phyloP scores from a whole-genome alignment of 257 asterid genomes.

The Jasminum sambac region DNA sequence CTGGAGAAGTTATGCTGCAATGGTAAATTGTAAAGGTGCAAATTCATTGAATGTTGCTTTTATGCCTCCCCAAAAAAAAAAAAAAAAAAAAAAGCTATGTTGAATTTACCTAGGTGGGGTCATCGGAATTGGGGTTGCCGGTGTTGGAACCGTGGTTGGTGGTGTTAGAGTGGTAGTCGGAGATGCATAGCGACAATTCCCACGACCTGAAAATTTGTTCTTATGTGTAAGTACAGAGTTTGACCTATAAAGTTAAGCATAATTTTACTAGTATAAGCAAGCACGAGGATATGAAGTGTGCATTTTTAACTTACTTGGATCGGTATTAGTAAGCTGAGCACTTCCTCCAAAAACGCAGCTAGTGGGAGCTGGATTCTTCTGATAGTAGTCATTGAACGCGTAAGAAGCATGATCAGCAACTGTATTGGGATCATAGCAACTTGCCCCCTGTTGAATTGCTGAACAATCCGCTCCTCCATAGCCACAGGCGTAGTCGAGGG shows the following conservation, averaged over 20 bases:
- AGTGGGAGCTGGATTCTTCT: slow-evolving; percentile 80
- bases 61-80: no score
- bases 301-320: slow-evolving; percentile 72
- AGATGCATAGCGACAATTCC: slow-evolving; percentile 72
- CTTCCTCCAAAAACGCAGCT: slow-evolving; percentile 94
- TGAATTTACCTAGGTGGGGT: slow-evolving; percentile 74
- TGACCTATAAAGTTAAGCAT: background rate
- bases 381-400: slow-evolving; percentile 89
- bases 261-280: background rate
- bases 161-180: slow-evolving; percentile 41
- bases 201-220: slow-evolving; percentile 55
- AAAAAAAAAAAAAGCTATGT: background rate
- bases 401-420: slow-evolving; percentile 79
- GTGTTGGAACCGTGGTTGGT: slow-evolving; percentile 36
- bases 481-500: slow-evolving; percentile 96
- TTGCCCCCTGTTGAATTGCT: slow-evolving; percentile 57
- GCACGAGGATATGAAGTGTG: background rate
- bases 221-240: background rate
- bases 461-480: slow-evolving; percentile 95
- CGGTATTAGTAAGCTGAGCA: slow-evolving; percentile 66
- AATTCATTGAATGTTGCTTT: background rate
- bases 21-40: slow-evolving; percentile 24
- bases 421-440: slow-evolving; percentile 80
- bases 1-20: slow-evolving; percentile 71
- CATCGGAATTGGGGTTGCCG: slow-evolving; percentile 27